A percentile compares a stretch with the other conserved stretches of the same genome.
These are phyloP conservation scores for Iberis pinnata DNA, from an alignment of 345 rosid species.

Conservation along the genomic window DNA sequence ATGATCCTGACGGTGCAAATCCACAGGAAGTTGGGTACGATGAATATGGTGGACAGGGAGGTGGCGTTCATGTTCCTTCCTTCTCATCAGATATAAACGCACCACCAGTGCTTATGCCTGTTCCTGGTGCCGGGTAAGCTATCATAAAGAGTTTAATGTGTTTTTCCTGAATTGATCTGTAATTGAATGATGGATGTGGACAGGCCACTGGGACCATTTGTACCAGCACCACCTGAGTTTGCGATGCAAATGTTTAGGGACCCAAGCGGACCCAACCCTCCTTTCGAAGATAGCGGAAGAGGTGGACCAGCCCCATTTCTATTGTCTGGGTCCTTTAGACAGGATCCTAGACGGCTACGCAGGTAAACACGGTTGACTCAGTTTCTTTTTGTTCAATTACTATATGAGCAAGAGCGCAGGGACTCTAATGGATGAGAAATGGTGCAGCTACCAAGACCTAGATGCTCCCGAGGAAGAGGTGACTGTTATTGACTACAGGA, in stretches of 20 bases:
- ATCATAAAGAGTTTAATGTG: not conserved
- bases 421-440: slow-evolving; percentile 1
- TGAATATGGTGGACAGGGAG: slow-evolving; percentile 63
- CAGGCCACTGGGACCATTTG: slow-evolving; percentile 98
- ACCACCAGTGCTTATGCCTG: slow-evolving; percentile 97
- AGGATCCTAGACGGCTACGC: slow-evolving; percentile 94
- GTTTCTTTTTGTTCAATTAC: too few relatives aligned
- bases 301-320: slow-evolving; percentile 76
- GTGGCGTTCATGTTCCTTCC: slow-evolving; percentile 63
- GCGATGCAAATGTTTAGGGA: slow-evolving; percentile 93
- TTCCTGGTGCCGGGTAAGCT: slow-evolving; percentile 98
- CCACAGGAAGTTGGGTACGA: slow-evolving; percentile 61
- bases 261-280: slow-evolving; percentile 62
- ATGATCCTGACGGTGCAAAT: slow-evolving; percentile 57
- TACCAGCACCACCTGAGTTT: slow-evolving; percentile 96
- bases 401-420: not conserved
- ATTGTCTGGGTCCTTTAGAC: slow-evolving; percentile 61
- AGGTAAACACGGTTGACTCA: slow-evolving; percentile 47
- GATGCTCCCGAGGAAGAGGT: slow-evolving; percentile 99
- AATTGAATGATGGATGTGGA: slow-evolving; percentile 24
- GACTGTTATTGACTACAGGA: slow-evolving; percentile 94
- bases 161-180: not conserved
- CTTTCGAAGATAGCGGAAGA: slow-evolving; percentile 79
- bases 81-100: slow-evolving; percentile 76
- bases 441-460: slow-evolving; percentile 92